Conservation (phyloP, 2,329 filamentous ascomycete species). For the Colletotrichum abscissum region DNA sequence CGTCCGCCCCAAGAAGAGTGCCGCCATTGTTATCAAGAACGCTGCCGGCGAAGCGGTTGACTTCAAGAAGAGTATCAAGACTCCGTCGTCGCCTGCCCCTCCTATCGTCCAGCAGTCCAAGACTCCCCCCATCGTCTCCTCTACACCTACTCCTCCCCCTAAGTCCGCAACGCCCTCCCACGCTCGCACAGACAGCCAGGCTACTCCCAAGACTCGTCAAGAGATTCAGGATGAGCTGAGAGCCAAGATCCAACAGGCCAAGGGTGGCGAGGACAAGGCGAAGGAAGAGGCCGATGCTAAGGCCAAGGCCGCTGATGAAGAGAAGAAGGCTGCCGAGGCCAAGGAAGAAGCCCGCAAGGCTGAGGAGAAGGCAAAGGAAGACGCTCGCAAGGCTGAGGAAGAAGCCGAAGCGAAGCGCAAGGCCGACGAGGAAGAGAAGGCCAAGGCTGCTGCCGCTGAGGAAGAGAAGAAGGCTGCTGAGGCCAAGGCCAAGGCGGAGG, state of each 20-base stretch:
- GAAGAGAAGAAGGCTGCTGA: conserved; percentile 43
- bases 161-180: conserved; percentile 78
- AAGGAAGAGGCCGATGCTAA: conserved; percentile 51
- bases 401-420: conserved; percentile 10
- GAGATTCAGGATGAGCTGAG: conserved; percentile 87
- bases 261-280: conserved; percentile 45
- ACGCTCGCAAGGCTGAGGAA: conserved; percentile 17
- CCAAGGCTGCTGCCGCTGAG: conserved; percentile 46
- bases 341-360: conserved; percentile 44
- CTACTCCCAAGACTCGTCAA: conserved; percentile 77
- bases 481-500: conserved; percentile 45
- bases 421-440: conserved; percentile 1
- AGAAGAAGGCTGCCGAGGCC: conserved; percentile 43
- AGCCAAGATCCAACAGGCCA: conserved; percentile 78
- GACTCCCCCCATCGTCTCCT: conserved; percentile 77
- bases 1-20: conserved; percentile 72
- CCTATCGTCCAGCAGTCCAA: conserved; percentile 68
- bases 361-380: conserved; percentile 12
- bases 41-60: conserved; percentile 82
- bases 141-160: conserved; percentile 83
- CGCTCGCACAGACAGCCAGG: conserved; percentile 76
- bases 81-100: conserved; percentile 64
- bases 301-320: conserved; percentile 50
- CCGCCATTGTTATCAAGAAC: conserved; percentile 86
- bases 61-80: conserved; percentile 67